Conservation (phyloP, 345 rosid genomes). For the Eucalyptus grandis region DNA sequence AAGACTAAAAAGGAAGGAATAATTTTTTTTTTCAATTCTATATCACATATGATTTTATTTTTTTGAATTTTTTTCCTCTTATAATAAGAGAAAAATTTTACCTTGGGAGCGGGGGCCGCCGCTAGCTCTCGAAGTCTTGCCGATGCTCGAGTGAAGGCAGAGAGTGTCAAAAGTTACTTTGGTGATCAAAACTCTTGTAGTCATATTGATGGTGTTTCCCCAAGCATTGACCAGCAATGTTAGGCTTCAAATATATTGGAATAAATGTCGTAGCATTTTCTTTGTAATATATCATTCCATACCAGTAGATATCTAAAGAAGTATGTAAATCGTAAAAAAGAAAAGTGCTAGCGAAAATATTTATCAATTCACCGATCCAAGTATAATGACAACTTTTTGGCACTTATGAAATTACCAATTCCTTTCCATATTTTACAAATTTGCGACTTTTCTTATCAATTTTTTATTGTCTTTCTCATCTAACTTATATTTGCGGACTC, state of each 20-base stretch:
- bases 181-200: not conserved
- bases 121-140: not conserved
- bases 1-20: not conserved
- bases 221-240: not conserved
- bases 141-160: not conserved
- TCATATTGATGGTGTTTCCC: not conserved
- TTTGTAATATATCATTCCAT: not conserved
- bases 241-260: not conserved
- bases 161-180: not conserved
- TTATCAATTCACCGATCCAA: rapidly evolving
- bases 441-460: not conserved
- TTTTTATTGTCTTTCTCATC: not conserved
- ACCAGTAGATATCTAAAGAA: not conserved
- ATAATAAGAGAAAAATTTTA: not conserved
- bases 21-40: not conserved
- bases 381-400: not conserved
- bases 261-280: not conserved
- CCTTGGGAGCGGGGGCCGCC: not conserved
- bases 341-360: not conserved
- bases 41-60: not conserved
- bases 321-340: not conserved
- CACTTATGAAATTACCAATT: not conserved
- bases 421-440: not conserved
- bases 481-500: not conserved
- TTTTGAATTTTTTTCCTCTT: not conserved